Base-by-base conservation (phyloP, 441 rosid species). In the Heliophila coronopifolia region DNA sequence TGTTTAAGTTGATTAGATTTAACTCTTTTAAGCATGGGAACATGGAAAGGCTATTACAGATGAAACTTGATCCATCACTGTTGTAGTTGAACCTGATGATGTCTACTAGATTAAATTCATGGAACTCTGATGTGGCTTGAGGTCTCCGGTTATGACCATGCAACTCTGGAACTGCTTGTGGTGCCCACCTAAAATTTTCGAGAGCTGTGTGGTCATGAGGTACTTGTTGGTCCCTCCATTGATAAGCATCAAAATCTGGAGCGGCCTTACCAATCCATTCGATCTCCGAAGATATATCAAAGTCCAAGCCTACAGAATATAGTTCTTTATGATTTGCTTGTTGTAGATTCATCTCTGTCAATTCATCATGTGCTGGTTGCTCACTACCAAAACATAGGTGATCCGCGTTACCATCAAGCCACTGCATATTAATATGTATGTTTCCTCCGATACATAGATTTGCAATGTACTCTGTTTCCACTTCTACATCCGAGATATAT, bases 61-160 rank as follows among this genome's bases (percentile, higher is more conserved):
- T 13, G 63, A 28, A 46, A 11, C n/a, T n/a, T n/a, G 3, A 0
- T 14, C 9, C 12, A 10, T 24, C 4, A 0, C 3, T 7, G 35
- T 1, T 11, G 53, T 31, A 26, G 5, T 47, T 1, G 7, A 27
- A 36, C 54, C 54, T 37, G 47, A 46, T 37, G 47, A 58, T 46
- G 36, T 26, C 54, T 3, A 36, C 47, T 24, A 39, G 2, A 9
- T 27, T 47, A 7, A 15, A 15, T 13, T 14, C 33, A 4, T 46
- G 25, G 6, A 46, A 46, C 16, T 46, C 25, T 0, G 51, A 28
- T 0, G 1, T 23, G 18, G 30, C 10, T 23, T 1, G 47, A 9
- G 12, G 1, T 32, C 9, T 11, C 6, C 1, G 11, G 6, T 33
- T 4, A 12, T 13, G 11, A 42, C 7, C 11, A 42, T 4, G 6